phyloP scores from a whole-genome alignment of 2,329 filamentous ascomycete genomes.

The Aspergillus melleus region DNA sequence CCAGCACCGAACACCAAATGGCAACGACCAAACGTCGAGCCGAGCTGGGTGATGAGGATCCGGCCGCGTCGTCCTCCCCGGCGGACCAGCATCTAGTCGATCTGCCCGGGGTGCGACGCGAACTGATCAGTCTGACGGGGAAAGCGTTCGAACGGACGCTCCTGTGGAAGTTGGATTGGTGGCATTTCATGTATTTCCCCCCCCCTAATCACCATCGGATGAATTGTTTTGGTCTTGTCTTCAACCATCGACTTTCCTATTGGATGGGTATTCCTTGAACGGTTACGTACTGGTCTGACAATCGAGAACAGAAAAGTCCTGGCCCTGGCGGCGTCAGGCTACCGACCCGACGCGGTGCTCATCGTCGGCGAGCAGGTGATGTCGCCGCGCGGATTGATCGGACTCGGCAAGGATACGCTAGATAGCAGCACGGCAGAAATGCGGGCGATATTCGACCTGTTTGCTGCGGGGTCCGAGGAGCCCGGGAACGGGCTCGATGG shows the following conservation, averaged over 20 bases:
- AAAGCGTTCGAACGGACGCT: conserved; percentile 68
- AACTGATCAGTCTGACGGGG: conserved; percentile 73
- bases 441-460: conserved; percentile 65
- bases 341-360: conserved; percentile 67
- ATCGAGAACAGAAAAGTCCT: conserved; percentile 52
- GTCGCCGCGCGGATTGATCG: conserved; percentile 68
- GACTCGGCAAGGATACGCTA: conserved; percentile 68
- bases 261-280: no score
- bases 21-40: conserved; percentile 63
- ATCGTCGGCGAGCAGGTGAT: conserved; percentile 72
- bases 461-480: conserved; percentile 41
- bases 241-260: no score
- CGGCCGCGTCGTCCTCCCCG: conserved; percentile 41
- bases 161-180: conserved; percentile 67
- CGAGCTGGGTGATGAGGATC: conserved; percentile 24
- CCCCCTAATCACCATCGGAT: not conserved
- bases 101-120: conserved; percentile 64
- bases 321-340: conserved; percentile 63
- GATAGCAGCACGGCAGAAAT: conserved; percentile 67
- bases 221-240: not conserved
- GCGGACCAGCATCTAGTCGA: conserved; percentile 57
- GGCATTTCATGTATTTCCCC: conserved; percentile 58
- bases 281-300: not conserved
- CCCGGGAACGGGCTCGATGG: conserved; percentile 19
- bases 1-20: conserved; percentile 70